Percentiles rank a stretch among this genome's conserved stretches.
phyloP scores from a whole-genome alignment of 257 asterid species.

The Rubia yunnanensis region DNA sequence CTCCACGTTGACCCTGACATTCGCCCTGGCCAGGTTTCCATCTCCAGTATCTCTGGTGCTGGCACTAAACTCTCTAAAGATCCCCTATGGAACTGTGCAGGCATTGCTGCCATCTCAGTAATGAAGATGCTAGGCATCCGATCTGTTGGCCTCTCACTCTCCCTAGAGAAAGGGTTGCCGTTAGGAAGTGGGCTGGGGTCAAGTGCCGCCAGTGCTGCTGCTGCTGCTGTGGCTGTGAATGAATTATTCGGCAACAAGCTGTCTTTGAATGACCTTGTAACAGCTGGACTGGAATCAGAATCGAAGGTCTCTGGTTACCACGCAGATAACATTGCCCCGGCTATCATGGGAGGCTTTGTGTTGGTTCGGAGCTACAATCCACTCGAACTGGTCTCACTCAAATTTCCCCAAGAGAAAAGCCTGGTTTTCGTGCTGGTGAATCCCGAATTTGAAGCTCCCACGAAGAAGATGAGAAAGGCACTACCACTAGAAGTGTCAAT shows the following conservation, averaged over 20 bases:
- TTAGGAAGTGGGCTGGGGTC: constrained; percentile 90
- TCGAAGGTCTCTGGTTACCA: constrained; percentile 86
- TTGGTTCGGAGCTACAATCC: constrained; percentile 75
- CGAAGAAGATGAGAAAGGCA: constrained; percentile 86
- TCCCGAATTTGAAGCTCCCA: constrained; percentile 86
- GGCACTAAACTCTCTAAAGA: constrained; percentile 55
- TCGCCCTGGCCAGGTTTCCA: constrained; percentile 58
- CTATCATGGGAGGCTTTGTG: constrained; percentile 74
- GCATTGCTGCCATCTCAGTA: constrained; percentile 75
- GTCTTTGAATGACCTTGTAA: constrained; percentile 39
- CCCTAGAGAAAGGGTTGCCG: constrained; percentile 86
- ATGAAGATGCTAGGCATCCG: constrained; percentile 71
- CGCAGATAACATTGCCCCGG: constrained; percentile 79
- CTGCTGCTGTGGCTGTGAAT: constrained; percentile 80
- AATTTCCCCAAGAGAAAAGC: constrained; percentile 42
- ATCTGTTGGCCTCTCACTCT: constrained; percentile 72
- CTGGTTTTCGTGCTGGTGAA: constrained; percentile 58
- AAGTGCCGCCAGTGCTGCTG: constrained; percentile 95
- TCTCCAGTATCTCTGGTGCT: constrained; percentile 60
- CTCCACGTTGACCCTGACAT: constrained; percentile 52
- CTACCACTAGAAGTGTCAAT: constrained; percentile 56
- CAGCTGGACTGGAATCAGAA: constrained; percentile 81
- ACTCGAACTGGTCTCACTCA: constrained; percentile 50
- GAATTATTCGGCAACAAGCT: constrained; percentile 56
- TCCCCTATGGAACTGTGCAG: constrained; percentile 79